These are phyloP conservation scores for Eutypa lata DNA, from an alignment of 2,329 filamentous ascomycete species.

Conservation along the genomic window DNA sequence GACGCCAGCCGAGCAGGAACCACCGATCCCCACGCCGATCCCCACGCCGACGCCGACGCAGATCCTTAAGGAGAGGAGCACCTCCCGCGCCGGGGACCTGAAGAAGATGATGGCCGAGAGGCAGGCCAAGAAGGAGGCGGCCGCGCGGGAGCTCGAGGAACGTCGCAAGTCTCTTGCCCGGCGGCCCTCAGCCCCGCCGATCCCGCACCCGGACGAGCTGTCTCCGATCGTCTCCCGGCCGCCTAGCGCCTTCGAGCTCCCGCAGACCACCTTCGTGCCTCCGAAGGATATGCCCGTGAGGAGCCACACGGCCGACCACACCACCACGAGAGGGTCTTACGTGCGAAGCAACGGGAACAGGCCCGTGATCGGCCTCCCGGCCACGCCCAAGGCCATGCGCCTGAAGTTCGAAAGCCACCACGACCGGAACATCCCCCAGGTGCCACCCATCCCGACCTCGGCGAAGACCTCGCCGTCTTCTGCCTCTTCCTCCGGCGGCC, in stretches of 20 bases:
- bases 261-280: slow-evolving; percentile 38
- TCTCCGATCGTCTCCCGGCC: slow-evolving; percentile 33
- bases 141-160: slow-evolving; percentile 83
- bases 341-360: slow-evolving; percentile 41
- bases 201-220: slow-evolving; percentile 68
- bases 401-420: slow-evolving; percentile 66
- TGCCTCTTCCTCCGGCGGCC: slow-evolving; percentile 32
- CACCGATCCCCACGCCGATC: slow-evolving; percentile 21
- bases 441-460: slow-evolving; percentile 49
- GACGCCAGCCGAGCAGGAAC: slow-evolving; percentile 24
- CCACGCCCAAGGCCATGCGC: slow-evolving; percentile 87
- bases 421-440: slow-evolving; percentile 49
- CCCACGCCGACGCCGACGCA: too few relatives aligned
- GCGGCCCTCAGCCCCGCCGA: slow-evolving; percentile 73
- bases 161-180: slow-evolving; percentile 79
- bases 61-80: slow-evolving; percentile 12
- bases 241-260: slow-evolving; percentile 38
- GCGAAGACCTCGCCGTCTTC: slow-evolving; percentile 42
- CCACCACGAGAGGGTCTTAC: slow-evolving; percentile 50
- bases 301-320: slow-evolving; percentile 65
- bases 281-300: slow-evolving; percentile 48
- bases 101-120: slow-evolving; percentile 57
- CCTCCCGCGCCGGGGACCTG: slow-evolving; percentile 52
- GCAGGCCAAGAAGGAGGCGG: slow-evolving; percentile 67
- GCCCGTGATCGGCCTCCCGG: slow-evolving; percentile 73